Percentiles rank a stretch among this genome's conserved stretches.
Evolutionary conservation across 805 yeast genomes (phyloP).

Genomic region (Pichia ethanolica): DNA sequence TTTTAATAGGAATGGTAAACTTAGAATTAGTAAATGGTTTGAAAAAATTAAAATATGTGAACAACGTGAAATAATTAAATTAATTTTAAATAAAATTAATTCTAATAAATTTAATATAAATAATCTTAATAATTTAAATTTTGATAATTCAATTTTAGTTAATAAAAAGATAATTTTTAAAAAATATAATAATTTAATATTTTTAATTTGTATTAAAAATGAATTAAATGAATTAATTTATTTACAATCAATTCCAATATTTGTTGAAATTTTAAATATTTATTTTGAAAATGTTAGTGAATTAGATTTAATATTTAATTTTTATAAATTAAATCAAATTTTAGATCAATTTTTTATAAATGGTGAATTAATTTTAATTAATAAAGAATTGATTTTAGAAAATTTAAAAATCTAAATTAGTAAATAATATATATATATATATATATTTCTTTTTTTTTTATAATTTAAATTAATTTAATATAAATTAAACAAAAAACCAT

Average conservation of each 20-base stretch:
- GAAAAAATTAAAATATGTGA: slow-evolving; percentile 32
- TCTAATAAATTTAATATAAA: slow-evolving; percentile 48
- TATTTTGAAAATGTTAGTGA: slow-evolving; percentile 91
- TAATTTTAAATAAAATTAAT: slow-evolving; percentile 30
- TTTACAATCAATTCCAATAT: slow-evolving; percentile 75
- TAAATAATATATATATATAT: too few species aligned
- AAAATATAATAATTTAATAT: slow-evolving; percentile 86
- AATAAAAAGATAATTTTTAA: slow-evolving; percentile 72
- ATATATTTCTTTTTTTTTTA: too few species aligned
- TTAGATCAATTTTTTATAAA: slow-evolving; percentile 84
- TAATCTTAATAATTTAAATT: slow-evolving; percentile 31
- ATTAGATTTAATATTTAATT: slow-evolving; percentile 86
- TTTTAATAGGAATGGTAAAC: slow-evolving; percentile 89
- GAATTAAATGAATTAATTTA: slow-evolving; percentile 57
- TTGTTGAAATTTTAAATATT: slow-evolving; percentile 82
- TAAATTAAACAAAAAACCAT: too few species aligned
- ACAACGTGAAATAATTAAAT: slow-evolving; percentile 52
- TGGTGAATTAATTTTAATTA: slow-evolving; percentile 86
- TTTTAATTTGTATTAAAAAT: slow-evolving; percentile 58
- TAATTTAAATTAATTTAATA: too few species aligned
- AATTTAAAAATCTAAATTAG: slow-evolving; percentile 46
- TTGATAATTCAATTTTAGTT: slow-evolving; percentile 38
- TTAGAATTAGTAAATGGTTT: slow-evolving; percentile 79
- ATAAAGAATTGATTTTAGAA: slow-evolving; percentile 57
- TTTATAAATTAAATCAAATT: slow-evolving; percentile 73